Evolutionary conservation across 768 basidiomycete genomes (phyloP).

Genomic region (Brasilioporus rufonigricans): DNA sequence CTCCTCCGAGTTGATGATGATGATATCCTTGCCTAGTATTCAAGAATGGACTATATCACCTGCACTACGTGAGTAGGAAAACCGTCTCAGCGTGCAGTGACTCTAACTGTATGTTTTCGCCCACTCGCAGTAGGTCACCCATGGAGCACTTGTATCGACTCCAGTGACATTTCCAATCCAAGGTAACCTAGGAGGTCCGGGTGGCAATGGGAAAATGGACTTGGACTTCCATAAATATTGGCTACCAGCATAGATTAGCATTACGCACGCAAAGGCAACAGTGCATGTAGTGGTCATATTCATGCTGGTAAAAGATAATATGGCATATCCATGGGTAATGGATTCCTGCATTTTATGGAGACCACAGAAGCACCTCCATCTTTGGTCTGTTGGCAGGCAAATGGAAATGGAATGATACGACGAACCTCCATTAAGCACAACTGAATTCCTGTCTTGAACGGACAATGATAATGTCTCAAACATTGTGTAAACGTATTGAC

Average conservation of each 20-base stretch:
- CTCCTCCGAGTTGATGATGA: slow-evolving; percentile 33
- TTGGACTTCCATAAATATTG: neutral
- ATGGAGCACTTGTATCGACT: neutral
- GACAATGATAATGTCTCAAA: too few species aligned
- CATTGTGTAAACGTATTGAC: too few species aligned
- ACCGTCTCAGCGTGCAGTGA: too few species aligned
- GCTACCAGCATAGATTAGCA: neutral
- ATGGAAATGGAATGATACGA: too few species aligned
- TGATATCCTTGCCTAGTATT: slow-evolving; percentile 40
- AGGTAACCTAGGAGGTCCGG: neutral
- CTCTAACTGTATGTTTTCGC: neutral
- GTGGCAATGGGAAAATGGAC: neutral
- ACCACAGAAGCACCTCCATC: too few species aligned
- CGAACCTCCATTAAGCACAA: too few species aligned
- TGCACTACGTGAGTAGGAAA: slow-evolving; percentile 22
- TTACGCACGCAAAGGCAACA: neutral
- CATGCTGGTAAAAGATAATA: neutral
- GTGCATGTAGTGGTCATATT: neutral
- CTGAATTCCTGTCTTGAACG: too few species aligned
- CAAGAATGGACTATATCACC: slow-evolving; percentile 20
- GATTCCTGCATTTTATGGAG: too few species aligned
- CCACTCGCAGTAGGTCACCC: neutral
- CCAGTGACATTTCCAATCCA: neutral
- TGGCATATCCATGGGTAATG: too few species aligned
- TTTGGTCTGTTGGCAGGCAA: too few species aligned